Percentiles rank a stretch among this genome's conserved stretches.
phyloP scores from a whole-genome alignment of 2,329 filamentous ascomycete genomes.

The Penicillium sp. region DNA sequence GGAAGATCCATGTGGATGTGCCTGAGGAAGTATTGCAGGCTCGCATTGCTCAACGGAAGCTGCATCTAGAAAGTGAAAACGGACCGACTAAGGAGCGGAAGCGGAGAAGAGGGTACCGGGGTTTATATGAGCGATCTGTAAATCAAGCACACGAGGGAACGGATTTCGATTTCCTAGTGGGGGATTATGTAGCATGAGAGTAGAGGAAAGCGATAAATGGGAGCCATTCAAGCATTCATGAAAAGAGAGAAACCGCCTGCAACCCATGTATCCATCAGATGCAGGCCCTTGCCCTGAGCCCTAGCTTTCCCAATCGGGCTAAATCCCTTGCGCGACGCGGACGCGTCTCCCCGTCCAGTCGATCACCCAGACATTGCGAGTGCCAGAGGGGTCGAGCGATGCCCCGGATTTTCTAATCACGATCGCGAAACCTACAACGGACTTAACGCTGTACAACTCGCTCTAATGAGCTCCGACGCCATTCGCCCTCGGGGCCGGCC shows the following conservation, averaged over 20 bases:
- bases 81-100: slow-evolving; percentile 24
- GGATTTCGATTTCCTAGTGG: slow-evolving; percentile 43
- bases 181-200: too few relatives aligned
- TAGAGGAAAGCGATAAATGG: too few relatives aligned
- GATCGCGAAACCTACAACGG: not conserved
- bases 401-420: slow-evolving; percentile 9
- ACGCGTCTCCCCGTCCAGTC: slow-evolving; percentile 23
- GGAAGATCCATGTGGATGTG: slow-evolving; percentile 44
- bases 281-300: slow-evolving; percentile 30
- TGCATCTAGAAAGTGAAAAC: slow-evolving; percentile 8
- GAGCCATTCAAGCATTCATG: too few relatives aligned
- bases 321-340: slow-evolving; percentile 27
- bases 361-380: slow-evolving; percentile 8
- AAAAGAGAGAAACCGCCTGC: slow-evolving; percentile 15
- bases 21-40: slow-evolving; percentile 41
- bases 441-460: too few relatives aligned
- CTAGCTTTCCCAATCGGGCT: slow-evolving; percentile 29
- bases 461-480: slow-evolving; percentile 37
- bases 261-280: not conserved
- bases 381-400: slow-evolving; percentile 4
- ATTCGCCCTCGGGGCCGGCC: slow-evolving; percentile 41
- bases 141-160: slow-evolving; percentile 44
- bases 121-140: slow-evolving; percentile 43
- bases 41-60: slow-evolving; percentile 36
- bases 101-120: slow-evolving; percentile 38